Evolutionary conservation across 2,329 filamentous ascomycete species (phyloP).

Genomic region (Fonsecaea erecta): DNA sequence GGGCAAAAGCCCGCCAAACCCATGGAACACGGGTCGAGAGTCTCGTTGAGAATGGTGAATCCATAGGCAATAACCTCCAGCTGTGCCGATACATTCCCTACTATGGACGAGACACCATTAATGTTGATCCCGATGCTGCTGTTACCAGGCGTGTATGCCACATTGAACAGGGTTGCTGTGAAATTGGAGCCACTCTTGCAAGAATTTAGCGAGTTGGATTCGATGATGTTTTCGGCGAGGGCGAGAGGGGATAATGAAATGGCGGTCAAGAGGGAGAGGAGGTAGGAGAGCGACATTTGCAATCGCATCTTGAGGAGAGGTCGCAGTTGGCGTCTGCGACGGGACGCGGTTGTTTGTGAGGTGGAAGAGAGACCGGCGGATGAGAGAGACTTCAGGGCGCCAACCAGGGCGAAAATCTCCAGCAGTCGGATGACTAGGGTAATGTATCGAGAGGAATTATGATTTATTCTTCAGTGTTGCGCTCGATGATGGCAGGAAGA

Average conservation of each 20-base stretch:
- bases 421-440: slow-evolving; percentile 6
- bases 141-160: slow-evolving; percentile 69
- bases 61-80: slow-evolving; percentile 81
- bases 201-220: slow-evolving; percentile 80
- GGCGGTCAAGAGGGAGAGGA: slow-evolving; percentile 45
- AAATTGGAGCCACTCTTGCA: slow-evolving; percentile 86
- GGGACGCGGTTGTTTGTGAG: background rate
- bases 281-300: slow-evolving; percentile 27
- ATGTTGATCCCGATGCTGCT: slow-evolving; percentile 73
- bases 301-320: slow-evolving; percentile 31
- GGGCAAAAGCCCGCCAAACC: slow-evolving; percentile 79
- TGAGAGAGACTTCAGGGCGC: slow-evolving; percentile 18
- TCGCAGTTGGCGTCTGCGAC: slow-evolving; percentile 20
- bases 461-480: background rate
- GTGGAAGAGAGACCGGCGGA: slow-evolving; percentile 3
- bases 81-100: slow-evolving; percentile 79
- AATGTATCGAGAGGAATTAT: slow-evolving; percentile 5
- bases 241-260: slow-evolving; percentile 53
- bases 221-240: slow-evolving; percentile 69
- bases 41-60: slow-evolving; percentile 69
- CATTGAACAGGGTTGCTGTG: slow-evolving; percentile 85
- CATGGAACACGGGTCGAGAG: slow-evolving; percentile 75
- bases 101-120: slow-evolving; percentile 79
- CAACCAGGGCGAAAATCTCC: slow-evolving; percentile 30
- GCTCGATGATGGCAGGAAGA: background rate